Evolutionary conservation across 2,329 filamentous ascomycete genomes (phyloP), one percentile per base, ranked within the genome.

Genomic region (Coniella vitis): DNA sequence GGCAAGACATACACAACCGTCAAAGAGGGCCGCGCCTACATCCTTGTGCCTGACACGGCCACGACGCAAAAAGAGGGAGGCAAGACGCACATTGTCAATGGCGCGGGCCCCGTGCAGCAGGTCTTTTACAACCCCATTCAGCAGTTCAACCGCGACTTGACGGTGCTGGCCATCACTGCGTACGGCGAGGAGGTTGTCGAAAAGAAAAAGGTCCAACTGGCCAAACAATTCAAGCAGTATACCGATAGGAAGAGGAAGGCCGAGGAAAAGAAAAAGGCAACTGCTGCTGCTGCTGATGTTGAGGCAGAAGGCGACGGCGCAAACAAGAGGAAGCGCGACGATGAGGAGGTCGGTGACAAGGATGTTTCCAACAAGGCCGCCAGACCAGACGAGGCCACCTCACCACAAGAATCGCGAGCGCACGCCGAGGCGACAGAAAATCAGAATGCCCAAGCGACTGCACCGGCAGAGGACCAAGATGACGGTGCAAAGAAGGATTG

Each of bases 71-170:
- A 55, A 7, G 54, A 54, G 17, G 51, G 58, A 31, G 48, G 60
- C 56, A 56, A 70, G 65, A 58, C 64, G 67, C 49, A 63, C 9
- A 12, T 12, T 8, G 32, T 38, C 19, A 49, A 64, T 7, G 77
- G 80, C 59, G 71, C 76, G 51, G 77, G 83, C 45, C 75, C 81
- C 57, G 74, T 81, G 35, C 78, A 83, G 57, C 86, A 91, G 59
- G 94, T 98, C 48, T 98, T 98, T 63, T 98, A 98, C 76, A 98
- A 98, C 60, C 91, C 93, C 0, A 96, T 98, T 47, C 93, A 98
- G 64, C 93, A 98, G 64, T 98, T 97, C 74, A 98, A 98, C 67
- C 86, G 94, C 40, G 93, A 98, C 63, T 69, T 98, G 56, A 96
- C 89, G 53, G 88, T 96, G 21, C 76, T 98, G 13, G 89, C 89